phyloP scores from a whole-genome alignment of 139 green algal species.

The Edaphochlamys debaryana region DNA sequence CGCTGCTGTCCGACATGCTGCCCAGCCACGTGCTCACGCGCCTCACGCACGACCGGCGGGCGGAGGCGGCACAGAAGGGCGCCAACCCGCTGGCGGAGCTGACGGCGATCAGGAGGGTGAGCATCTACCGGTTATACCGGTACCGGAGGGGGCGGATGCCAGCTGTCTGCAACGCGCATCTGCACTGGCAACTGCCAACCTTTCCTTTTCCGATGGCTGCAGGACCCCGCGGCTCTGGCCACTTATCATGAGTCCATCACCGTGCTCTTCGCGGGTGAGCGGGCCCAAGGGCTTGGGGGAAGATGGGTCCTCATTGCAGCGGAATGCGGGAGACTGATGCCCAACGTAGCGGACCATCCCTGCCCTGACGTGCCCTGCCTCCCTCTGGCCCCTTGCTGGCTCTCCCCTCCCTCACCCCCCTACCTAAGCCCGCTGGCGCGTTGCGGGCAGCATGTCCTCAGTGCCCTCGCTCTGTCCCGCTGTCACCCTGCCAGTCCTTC shows the following conservation, averaged over 20 bases:
- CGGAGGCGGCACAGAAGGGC: slow-evolving; percentile 4
- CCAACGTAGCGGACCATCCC: not conserved
- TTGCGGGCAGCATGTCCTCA: too few species aligned
- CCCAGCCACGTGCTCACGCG: slow-evolving; percentile 23
- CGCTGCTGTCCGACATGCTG: slow-evolving; percentile 43
- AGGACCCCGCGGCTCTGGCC: slow-evolving; percentile 7
- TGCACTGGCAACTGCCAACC: not conserved
- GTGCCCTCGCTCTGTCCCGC: too few species aligned
- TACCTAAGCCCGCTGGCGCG: too few species aligned
- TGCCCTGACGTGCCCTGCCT: not conserved
- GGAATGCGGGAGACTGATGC: not conserved
- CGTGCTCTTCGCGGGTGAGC: too few species aligned
- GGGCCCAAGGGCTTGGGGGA: not conserved
- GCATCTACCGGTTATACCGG: not conserved
- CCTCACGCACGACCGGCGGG: slow-evolving; percentile 15
- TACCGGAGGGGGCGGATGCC: not conserved
- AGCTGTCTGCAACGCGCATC: not conserved
- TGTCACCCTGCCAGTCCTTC: too few species aligned
- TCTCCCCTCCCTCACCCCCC: too few species aligned
- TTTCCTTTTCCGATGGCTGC: not conserved
- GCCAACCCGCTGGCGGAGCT: slow-evolving; percentile 17
- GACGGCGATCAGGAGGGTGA: not conserved
- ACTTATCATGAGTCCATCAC: not conserved
- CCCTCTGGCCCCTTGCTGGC: too few species aligned
- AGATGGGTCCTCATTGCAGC: not conserved